Evolutionary conservation across 2,329 filamentous ascomycete genomes (phyloP).

Genomic region (Neophaeococcomyces mojaviensis): DNA sequence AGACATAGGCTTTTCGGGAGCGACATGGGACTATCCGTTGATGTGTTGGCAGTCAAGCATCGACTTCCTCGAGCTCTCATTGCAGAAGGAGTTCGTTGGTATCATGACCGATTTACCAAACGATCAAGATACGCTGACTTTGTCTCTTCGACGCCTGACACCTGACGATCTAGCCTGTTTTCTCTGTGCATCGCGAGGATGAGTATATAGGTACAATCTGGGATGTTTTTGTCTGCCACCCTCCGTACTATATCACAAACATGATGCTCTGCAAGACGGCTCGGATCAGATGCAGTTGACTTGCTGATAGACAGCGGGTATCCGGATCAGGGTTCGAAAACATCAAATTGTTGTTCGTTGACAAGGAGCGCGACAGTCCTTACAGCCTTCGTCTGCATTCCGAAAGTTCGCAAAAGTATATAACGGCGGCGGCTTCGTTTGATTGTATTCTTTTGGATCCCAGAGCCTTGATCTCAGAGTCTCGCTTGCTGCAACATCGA

Average conservation of each 20-base stretch:
- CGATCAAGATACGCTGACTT: neutral
- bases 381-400: neutral
- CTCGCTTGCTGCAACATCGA: neutral
- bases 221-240: neutral
- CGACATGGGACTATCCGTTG: constrained; percentile 8
- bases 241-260: constrained; percentile 4
- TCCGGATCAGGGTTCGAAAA: constrained; percentile 1
- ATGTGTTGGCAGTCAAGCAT: constrained; percentile 9
- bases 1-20: neutral
- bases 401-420: neutral
- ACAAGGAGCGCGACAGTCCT: constrained; percentile 2
- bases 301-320: constrained; percentile 10
- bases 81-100: neutral
- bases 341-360: constrained; percentile 3
- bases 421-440: constrained; percentile 7
- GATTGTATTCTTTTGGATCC: neutral
- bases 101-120: neutral
- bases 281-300: constrained; percentile 10
- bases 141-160: constrained; percentile 5
- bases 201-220: constrained; percentile 3
- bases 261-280: constrained; percentile 7
- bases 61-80: neutral
- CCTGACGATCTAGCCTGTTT: neutral
- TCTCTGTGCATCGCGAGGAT: neutral
- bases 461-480: neutral